Conservation (phyloP, 495 filamentous ascomycete species). For the Alectoria sarmentosa region DNA sequence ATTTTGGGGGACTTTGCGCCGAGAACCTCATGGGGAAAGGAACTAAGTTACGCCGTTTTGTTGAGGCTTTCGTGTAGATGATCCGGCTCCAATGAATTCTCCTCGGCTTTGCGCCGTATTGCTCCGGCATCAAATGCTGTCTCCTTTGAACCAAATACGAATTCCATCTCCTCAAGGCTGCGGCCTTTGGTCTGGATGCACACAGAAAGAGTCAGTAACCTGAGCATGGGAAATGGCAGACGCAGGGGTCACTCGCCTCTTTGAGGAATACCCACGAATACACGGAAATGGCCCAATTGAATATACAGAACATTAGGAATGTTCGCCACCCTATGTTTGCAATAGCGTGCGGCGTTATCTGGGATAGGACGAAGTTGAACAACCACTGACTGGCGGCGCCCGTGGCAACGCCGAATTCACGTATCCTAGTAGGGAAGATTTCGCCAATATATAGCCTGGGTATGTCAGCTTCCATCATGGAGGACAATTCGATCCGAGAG, state of each 20-base stretch:
- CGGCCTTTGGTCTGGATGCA: background rate
- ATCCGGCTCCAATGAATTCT: background rate
- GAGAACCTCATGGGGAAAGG: background rate
- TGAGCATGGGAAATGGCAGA: background rate
- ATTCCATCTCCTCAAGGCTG: background rate
- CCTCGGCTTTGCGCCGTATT: background rate
- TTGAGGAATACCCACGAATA: background rate
- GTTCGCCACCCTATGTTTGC: background rate
- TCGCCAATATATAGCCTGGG: background rate
- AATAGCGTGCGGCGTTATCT: background rate
- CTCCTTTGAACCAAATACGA: too few relatives aligned
- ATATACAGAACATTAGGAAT: background rate
- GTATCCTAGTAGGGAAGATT: background rate
- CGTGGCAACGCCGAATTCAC: background rate
- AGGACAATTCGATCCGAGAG: too few relatives aligned
- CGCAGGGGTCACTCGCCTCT: background rate
- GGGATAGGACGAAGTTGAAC: background rate
- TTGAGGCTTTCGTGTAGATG: background rate
- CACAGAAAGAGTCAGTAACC: background rate
- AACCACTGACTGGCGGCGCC: background rate
- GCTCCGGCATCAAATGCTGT: slow-evolving; percentile 2
- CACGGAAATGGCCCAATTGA: background rate
- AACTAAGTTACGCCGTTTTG: background rate
- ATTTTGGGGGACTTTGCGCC: background rate
- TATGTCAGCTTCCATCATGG: background rate